Evolutionary conservation across 371 early-diverging fungal species (phyloP).

Genomic region (Amoeboaphelidium occidentale): DNA sequence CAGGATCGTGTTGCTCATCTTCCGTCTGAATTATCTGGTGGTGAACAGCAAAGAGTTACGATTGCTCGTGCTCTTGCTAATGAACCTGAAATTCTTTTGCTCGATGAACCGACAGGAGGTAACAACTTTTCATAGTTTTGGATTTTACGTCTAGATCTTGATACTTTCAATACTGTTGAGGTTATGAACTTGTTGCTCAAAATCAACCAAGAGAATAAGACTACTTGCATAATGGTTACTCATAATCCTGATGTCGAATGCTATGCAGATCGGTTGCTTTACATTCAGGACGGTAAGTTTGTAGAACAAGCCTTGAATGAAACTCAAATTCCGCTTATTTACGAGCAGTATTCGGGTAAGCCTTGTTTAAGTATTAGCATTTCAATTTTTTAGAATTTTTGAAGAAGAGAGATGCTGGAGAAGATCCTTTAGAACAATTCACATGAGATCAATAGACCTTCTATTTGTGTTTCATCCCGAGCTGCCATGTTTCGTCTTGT

Average conservation of each 20-base stretch:
- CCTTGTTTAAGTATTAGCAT: too few relatives aligned
- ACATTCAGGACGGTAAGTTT: conserved; percentile 10
- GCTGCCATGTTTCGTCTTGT: too few relatives aligned
- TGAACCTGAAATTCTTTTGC: conserved; percentile 11
- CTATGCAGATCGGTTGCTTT: conserved; percentile 11
- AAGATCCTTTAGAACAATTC: too few relatives aligned
- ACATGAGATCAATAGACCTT: too few relatives aligned
- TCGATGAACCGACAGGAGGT: conserved; percentile 21
- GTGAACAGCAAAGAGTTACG: conserved; percentile 13
- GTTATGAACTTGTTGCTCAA: conserved; percentile 10
- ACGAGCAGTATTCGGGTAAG: too few relatives aligned
- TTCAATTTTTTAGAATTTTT: too few relatives aligned
- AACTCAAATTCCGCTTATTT: background rate
- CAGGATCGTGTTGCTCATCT: conserved; percentile 11
- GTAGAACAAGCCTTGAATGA: conserved; percentile 8
- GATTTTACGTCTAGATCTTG: background rate
- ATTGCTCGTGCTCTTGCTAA: conserved; percentile 14
- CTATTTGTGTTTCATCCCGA: too few relatives aligned
- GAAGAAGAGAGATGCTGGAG: too few relatives aligned
- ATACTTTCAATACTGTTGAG: conserved; percentile 6
- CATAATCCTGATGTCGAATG: conserved; percentile 14
- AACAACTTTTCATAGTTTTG: conserved; percentile 6
- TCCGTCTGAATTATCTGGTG: conserved; percentile 13
- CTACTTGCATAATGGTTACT: conserved; percentile 12
- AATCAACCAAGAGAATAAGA: conserved; percentile 8